Evolutionary conservation across 2,329 filamentous ascomycete genomes (phyloP).

Genomic region (Fusarium nisikadoi): DNA sequence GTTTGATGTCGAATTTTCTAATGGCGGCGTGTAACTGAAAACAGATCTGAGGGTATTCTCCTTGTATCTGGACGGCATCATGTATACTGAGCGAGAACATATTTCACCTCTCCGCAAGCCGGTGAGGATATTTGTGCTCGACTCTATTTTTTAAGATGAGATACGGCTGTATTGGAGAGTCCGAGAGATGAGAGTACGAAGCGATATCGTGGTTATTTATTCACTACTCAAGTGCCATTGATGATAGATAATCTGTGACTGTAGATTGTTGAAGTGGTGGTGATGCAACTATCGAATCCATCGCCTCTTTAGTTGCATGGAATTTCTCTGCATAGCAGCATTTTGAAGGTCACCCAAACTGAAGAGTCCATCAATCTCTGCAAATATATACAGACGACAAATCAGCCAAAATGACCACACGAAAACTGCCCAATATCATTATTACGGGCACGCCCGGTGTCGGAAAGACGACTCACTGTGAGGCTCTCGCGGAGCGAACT

Average conservation of each 20-base stretch:
- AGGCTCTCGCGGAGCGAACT: conserved; percentile 79
- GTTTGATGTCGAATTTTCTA: conserved; percentile 45
- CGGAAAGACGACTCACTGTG: conserved; percentile 93
- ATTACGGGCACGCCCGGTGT: conserved; percentile 95
- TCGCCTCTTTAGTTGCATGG: conserved; percentile 37
- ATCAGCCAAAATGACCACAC: conserved; percentile 48
- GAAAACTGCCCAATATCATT: conserved; percentile 83
- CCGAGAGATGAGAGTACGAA: conserved; percentile 35
- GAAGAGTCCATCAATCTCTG: conserved; percentile 38
- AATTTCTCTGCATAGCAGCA: conserved; percentile 8
- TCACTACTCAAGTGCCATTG: not conserved
- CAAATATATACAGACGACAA: conserved; percentile 15
- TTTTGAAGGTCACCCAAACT: conserved; percentile 11
- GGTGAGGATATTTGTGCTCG: conserved; percentile 19
- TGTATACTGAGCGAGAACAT: conserved; percentile 38
- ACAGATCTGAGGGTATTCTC: conserved; percentile 38
- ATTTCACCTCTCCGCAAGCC: conserved; percentile 34
- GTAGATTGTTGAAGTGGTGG: not conserved
- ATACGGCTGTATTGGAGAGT: conserved; percentile 40
- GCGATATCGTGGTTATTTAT: conserved; percentile 37
- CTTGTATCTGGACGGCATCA: conserved; percentile 40
- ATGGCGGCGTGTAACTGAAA: conserved; percentile 38
- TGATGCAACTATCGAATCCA: conserved; percentile 24
- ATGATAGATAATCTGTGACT: not conserved
- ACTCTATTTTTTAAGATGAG: conserved; percentile 43